Base-by-base conservation (phyloP, 768 basidiomycete genomes). In the Leccinum disarticulatum region DNA sequence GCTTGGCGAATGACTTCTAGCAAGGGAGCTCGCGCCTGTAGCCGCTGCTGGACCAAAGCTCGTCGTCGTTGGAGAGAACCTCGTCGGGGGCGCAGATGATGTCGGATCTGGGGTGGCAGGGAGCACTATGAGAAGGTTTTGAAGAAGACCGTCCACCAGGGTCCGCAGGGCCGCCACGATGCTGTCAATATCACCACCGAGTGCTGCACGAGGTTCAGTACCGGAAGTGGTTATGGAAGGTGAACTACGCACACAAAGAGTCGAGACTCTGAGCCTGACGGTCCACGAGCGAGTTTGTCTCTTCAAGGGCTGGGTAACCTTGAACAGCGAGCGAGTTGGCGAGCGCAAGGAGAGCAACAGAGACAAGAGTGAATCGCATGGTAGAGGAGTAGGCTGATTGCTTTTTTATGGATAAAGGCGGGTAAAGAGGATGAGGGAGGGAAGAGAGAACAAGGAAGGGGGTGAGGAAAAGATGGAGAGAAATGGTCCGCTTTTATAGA, bases 281-380 rank as follows among this genome's bases (percentile, higher is more conserved):
- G 17, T 19, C 38, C 14, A 28, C 59, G 19, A 64, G 58, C 48
- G 17, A 11, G 68, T 43, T 6, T 6, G 25, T 0, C 25, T 36
- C 55, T 52, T 54, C 61, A 25, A 35, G 38, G n/a, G 53, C 46
- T 1, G 70, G 70, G 19, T 61, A 62, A 36, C 52, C 72, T 13
- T 59, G 57, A 27, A 63, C 70, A 19, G 63, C 54, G 57, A 65
- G 17, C 28, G 62, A 61, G n/a, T 56, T 56, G 33, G 57, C 61
- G 14, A 72, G 56, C 0, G 61, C 60, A 53, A 73, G 54, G 51
- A 69, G 60, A 55, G 58, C 60, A 22, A 67, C 36, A 6, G 70
- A 59, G 47, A 64, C 41, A 58, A 56, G 30, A 19, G 65, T 27
- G 57, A 62, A 66, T 61, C 61, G 70, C 70, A 72, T 74, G 57